Percentiles rank a stretch among this genome's conserved stretches.
phyloP scores from a whole-genome alignment of 495 filamentous ascomycete genomes.

The Daldinia childiae region DNA sequence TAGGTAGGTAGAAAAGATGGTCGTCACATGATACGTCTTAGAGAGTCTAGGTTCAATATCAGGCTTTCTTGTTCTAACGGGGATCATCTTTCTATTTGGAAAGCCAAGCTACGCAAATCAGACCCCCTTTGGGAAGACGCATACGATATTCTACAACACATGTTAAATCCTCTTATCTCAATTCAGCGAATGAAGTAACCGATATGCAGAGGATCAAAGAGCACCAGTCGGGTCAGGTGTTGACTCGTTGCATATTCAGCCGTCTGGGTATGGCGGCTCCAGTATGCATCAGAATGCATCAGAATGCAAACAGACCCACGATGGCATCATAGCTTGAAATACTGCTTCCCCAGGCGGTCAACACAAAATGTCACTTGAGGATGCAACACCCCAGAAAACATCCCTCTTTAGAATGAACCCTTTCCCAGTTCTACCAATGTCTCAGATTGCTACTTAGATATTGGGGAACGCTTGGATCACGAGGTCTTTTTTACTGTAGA shows the following conservation, averaged over 20 bases:
- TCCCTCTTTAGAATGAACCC: conserved; percentile 34
- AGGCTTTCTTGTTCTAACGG: conserved; percentile 8
- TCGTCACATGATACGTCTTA: conserved; percentile 28
- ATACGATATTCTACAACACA: conserved; percentile 39
- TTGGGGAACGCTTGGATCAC: conserved; percentile 33
- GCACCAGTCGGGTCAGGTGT: conserved; percentile 38
- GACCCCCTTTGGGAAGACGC: conserved; percentile 25
- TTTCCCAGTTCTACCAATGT: conserved; percentile 42
- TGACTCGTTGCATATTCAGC: conserved; percentile 24
- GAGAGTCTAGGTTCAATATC: conserved; percentile 11
- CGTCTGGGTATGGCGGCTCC: conserved; percentile 34
- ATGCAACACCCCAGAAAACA: conserved; percentile 40
- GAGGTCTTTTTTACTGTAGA: conserved; percentile 17
- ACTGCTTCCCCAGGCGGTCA: conserved; percentile 32
- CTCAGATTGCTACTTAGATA: conserved; percentile 20
- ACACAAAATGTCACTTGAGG: conserved; percentile 38
- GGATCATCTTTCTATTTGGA: conserved; percentile 20
- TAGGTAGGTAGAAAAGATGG: not conserved
- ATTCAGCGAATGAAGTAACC: conserved; percentile 29
- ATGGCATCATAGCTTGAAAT: conserved; percentile 41
- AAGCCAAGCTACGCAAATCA: conserved; percentile 28
- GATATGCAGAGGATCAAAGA: conserved; percentile 15
- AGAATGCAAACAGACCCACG: conserved; percentile 39
- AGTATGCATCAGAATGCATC: conserved; percentile 17
- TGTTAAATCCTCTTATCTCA: conserved; percentile 34